A percentile compares a stretch with the other conserved stretches of the same genome.
phyloP scores from a whole-genome alignment of 257 asterid species.

The Avicennia marina region DNA sequence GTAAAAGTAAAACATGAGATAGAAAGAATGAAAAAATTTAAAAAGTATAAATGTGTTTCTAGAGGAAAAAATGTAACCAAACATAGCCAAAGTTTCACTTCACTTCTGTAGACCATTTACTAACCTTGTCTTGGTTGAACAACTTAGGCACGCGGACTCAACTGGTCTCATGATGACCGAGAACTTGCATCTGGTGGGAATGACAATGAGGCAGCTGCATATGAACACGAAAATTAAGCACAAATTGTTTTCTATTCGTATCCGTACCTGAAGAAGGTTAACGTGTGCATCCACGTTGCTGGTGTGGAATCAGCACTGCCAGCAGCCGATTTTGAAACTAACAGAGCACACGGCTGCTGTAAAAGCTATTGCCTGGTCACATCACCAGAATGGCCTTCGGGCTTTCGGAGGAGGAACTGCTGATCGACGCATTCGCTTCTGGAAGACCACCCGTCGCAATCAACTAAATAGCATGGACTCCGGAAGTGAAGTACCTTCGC shows the following conservation, averaged over 20 bases:
- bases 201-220: constrained; percentile 69
- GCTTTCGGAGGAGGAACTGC: constrained; percentile 99
- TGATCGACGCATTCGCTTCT: constrained; percentile 94
- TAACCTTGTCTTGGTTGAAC: background rate
- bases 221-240: too few species aligned
- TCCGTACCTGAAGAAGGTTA: too few species aligned
- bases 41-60: background rate
- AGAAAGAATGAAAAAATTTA: too few species aligned
- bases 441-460: constrained; percentile 88
- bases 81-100: too few species aligned
- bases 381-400: constrained; percentile 81
- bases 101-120: too few species aligned
- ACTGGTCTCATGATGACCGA: constrained; percentile 97
- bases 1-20: too few species aligned
- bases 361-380: constrained; percentile 97
- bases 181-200: constrained; percentile 99
- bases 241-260: too few species aligned
- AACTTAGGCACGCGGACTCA: constrained; percentile 78
- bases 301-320: constrained; percentile 92
- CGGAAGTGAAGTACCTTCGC: background rate
- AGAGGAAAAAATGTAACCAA: too few species aligned
- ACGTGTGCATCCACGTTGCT: constrained; percentile 36
- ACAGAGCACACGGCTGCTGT: constrained; percentile 97
- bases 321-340: constrained; percentile 70
- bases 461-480: constrained; percentile 71